These are phyloP conservation scores for Hevea brasiliensis DNA, from an alignment of 345 rosid genomes.

Conservation along the genomic window DNA sequence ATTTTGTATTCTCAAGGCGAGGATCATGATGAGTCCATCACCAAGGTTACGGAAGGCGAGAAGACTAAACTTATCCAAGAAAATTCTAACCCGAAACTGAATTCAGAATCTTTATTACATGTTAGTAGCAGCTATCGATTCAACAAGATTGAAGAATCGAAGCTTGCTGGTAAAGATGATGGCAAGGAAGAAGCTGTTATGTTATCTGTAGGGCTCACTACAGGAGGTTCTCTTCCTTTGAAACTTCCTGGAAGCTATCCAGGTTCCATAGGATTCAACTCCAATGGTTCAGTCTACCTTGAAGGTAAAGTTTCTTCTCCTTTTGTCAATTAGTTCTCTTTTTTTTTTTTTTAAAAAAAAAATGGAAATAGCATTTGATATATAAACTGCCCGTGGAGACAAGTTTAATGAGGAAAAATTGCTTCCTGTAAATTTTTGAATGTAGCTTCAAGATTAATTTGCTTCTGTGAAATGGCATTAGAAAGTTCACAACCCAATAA, in stretches of 20 bases:
- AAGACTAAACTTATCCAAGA: constrained; percentile 59
- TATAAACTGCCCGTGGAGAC: background rate
- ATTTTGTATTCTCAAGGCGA: constrained; percentile 37
- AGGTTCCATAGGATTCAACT: constrained; percentile 89
- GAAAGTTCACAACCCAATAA: constrained; percentile 28
- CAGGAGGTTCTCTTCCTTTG: constrained; percentile 51
- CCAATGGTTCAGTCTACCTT: constrained; percentile 75
- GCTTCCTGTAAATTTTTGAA: background rate
- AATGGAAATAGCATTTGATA: background rate
- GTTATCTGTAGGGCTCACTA: constrained; percentile 65
- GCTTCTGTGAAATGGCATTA: constrained; percentile 1
- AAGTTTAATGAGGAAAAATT: too few relatives aligned
- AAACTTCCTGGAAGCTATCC: constrained; percentile 76
- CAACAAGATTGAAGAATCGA: constrained; percentile 44
- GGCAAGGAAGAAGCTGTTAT: constrained; percentile 31
- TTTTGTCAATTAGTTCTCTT: background rate
- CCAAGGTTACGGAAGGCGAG: constrained; percentile 54
- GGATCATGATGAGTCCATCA: constrained; percentile 18
- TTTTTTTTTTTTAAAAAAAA: background rate
- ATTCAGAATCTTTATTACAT: constrained; percentile 52
- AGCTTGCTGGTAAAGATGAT: constrained; percentile 37
- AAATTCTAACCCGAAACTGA: constrained; percentile 31
- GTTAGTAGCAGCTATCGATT: constrained; percentile 25
- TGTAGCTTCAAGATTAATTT: background rate
- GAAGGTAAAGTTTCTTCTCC: constrained; percentile 54